phyloP scores from a whole-genome alignment of 345 rosid genomes.

The Eucalyptus regnans region DNA sequence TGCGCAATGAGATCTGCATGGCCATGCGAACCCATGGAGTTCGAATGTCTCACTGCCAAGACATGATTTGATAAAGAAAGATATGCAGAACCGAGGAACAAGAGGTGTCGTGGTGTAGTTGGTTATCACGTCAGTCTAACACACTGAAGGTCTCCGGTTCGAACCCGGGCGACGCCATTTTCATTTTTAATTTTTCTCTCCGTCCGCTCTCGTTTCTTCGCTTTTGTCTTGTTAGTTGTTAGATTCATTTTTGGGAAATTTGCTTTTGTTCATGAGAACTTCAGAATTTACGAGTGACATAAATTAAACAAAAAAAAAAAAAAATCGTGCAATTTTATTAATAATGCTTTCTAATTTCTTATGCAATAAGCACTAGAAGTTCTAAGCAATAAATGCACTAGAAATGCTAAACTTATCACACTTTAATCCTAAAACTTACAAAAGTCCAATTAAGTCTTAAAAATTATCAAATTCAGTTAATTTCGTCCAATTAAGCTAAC shows the following conservation, averaged over 20 bases:
- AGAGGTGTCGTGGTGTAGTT: conserved; percentile 94
- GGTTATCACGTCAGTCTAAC: conserved; percentile 98
- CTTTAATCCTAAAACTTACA: accelerated
- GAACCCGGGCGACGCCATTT: conserved; percentile 76
- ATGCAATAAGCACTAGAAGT: not conserved
- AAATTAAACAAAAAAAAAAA: not conserved
- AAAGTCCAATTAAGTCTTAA: no score
- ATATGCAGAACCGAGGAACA: accelerated
- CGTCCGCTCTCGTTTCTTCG: not conserved
- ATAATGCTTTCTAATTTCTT: not conserved
- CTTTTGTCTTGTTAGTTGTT: not conserved
- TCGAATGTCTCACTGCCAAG: not conserved
- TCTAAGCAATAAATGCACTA: no score
- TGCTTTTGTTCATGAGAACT: not conserved
- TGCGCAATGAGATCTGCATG: not conserved
- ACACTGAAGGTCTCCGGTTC: conserved; percentile 98
- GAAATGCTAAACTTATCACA: accelerated
- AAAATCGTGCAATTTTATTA: not conserved
- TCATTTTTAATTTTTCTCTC: not conserved
- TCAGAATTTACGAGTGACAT: not conserved
- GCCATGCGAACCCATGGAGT: not conserved
- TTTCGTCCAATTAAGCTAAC: not conserved
- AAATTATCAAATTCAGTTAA: not conserved
- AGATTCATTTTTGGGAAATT: not conserved
- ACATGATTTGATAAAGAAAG: accelerated